Conservation (phyloP, 192 early-diverging fungal species). For the Geosiphon pyriformis region DNA sequence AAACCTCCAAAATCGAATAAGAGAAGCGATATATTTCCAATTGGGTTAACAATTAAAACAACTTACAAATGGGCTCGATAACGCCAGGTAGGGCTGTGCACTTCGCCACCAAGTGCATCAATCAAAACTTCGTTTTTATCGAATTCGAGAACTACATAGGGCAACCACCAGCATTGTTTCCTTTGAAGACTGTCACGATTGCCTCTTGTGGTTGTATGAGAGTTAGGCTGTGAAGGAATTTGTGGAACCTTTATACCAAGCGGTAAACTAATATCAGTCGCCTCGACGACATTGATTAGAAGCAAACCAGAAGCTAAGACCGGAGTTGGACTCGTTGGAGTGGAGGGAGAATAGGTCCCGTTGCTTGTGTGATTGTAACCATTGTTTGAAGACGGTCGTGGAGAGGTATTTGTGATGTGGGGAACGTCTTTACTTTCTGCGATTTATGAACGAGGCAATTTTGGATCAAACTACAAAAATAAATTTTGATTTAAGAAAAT, state of each 20-base stretch:
- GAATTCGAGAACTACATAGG: conserved; percentile 88
- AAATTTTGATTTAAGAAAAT: too few species aligned
- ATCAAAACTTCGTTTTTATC: conserved; percentile 93
- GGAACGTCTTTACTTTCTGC: background rate
- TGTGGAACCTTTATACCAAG: conserved; percentile 51
- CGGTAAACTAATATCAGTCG: conserved; percentile 66
- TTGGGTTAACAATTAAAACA: background rate
- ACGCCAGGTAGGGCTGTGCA: conserved; percentile 69
- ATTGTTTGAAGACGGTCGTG: background rate
- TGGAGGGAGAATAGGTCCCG: conserved; percentile 5
- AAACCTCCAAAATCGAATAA: background rate
- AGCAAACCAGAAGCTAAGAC: conserved; percentile 49
- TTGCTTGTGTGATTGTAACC: background rate
- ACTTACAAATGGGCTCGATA: conserved; percentile 78
- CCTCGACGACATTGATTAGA: conserved; percentile 81
- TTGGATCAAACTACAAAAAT: too few species aligned
- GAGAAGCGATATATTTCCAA: too few species aligned
- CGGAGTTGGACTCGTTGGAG: conserved; percentile 16
- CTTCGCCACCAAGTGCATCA: conserved; percentile 72
- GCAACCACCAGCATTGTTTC: conserved; percentile 55
- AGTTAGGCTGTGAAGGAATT: conserved; percentile 19
- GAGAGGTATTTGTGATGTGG: background rate
- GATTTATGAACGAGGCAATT: too few species aligned
- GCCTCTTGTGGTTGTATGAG: conserved; percentile 12
- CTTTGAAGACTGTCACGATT: conserved; percentile 51